Conservation (phyloP, 179 eudicot genomes). For the Vitellaria paradoxa region DNA sequence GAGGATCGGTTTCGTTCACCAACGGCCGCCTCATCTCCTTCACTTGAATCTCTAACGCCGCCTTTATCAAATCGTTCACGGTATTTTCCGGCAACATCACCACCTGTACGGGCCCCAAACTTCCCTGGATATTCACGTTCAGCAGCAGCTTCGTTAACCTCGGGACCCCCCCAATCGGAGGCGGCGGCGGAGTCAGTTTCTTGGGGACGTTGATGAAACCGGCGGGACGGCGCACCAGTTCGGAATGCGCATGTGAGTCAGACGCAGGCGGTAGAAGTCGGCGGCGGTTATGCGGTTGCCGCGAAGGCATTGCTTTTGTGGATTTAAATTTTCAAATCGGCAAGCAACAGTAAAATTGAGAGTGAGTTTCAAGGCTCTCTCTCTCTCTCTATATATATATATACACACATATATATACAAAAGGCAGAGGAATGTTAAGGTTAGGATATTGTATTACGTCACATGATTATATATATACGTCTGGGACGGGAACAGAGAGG, state of each 20-base stretch:
- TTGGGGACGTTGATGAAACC: neutral
- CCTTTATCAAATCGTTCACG: slow-evolving; percentile 41
- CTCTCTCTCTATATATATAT: too few relatives aligned
- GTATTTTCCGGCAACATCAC: slow-evolving; percentile 55
- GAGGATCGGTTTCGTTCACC: slow-evolving; percentile 24
- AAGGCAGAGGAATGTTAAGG: neutral
- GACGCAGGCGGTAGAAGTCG: neutral
- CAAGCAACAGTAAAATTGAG: neutral
- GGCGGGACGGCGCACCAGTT: slow-evolving; percentile 2
- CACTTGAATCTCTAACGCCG: slow-evolving; percentile 40
- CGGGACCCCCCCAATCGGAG: neutral
- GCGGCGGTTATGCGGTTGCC: neutral
- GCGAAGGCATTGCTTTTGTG: neutral
- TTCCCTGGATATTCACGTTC: slow-evolving; percentile 56
- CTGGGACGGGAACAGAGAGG: too few relatives aligned
- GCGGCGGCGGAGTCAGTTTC: neutral
- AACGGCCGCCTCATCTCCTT: slow-evolving; percentile 58
- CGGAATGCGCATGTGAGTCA: neutral
- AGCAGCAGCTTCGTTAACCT: slow-evolving; percentile 43
- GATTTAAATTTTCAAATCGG: neutral
- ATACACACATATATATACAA: too few relatives aligned
- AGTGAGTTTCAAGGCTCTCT: neutral
- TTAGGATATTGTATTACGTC: too few relatives aligned
- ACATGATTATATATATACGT: too few relatives aligned
- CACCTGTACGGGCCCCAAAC: slow-evolving; percentile 54